phyloP scores from a whole-genome alignment of 257 asterid species.

The Solanum piurae region DNA sequence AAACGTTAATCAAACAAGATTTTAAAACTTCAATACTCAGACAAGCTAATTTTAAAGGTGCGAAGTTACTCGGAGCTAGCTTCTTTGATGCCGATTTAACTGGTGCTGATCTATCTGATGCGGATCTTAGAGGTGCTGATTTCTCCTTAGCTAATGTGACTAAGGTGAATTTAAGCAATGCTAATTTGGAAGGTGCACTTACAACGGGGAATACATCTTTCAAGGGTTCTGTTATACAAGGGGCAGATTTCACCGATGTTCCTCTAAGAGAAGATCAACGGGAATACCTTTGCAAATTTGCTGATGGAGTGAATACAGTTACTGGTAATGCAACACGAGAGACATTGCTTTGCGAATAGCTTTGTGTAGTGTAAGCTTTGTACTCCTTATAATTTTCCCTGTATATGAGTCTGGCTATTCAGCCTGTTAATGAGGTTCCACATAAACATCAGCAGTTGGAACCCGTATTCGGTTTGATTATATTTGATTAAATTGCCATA shows the following conservation, averaged over 20 bases:
- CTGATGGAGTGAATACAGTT: conserved; percentile 70
- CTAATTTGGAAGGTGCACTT: conserved; percentile 93
- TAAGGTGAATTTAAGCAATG: conserved; percentile 85
- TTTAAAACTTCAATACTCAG: conserved; percentile 92
- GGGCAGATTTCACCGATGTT: conserved; percentile 96
- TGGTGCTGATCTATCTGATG: conserved; percentile 94
- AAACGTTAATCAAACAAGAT: conserved; percentile 76
- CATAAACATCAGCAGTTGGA: background rate
- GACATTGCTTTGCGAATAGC: conserved; percentile 63
- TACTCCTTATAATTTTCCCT: background rate
- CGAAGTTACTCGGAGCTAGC: conserved; percentile 89
- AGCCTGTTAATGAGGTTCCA: background rate
- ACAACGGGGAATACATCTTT: conserved; percentile 92
- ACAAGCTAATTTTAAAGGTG: conserved; percentile 92
- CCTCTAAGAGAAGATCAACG: conserved; percentile 94
- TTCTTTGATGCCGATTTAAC: conserved; percentile 98
- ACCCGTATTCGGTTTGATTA: background rate
- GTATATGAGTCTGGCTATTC: background rate
- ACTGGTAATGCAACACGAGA: conserved; percentile 93
- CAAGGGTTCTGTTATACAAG: conserved; percentile 66
- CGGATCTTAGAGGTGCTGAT: conserved; percentile 96
- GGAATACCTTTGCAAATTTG: conserved; percentile 74
- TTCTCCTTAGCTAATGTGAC: conserved; percentile 87
- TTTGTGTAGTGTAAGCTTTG: background rate
- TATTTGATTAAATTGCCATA: background rate